Evolutionary conservation across 192 early-diverging fungal genomes (phyloP), one percentile per base, ranked within the genome.

Genomic region (Dimargaris cristalligena): DNA sequence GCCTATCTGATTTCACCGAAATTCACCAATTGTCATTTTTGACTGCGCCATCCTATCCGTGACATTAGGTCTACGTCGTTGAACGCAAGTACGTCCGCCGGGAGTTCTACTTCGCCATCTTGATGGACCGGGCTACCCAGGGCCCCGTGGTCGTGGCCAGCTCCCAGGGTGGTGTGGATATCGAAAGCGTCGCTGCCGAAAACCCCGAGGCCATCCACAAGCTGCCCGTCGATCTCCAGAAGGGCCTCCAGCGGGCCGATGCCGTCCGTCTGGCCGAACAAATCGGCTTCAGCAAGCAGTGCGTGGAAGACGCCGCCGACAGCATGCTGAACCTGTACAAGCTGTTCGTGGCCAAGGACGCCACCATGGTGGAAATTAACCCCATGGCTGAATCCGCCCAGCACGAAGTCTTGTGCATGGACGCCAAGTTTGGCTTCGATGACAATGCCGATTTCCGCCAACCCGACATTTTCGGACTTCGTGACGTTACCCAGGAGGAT

Each of bases 381-480:
- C 95, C 93, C 29, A 83, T 99, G 67, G 88, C 92, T 34, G 92
- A 99, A 74, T 81, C 91, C 16, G 75, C 78, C 32, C 84, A 82
- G 54, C 80, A 91, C 65, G 85, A 91, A 75, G 89, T 94, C 41
- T 75, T 88, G 71, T 89, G 90, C 78, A 97, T 99, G 92, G 95
- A 99, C 72, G 95, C 95, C 78, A 99, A 99, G 80, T 82, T 96
- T 74, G 91, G 90, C 63, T 96, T 96, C 70, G 95, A 99, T 75
- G 95, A 99, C 79, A 99, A 99, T 70, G 93, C 95, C 63, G 89
- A 89, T 51, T 97, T 94, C 82, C 85, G 91, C 64, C 95, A 99
- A 76, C 78, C 85, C 71, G 92, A 88, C 48, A 77, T 94, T 31
- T 88, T 89, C 66, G 75, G 65, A 22, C 80, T 94, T 54, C 89